phyloP scores from a whole-genome alignment of 306 rosid genomes.

The Pyrus pyrifolia region DNA sequence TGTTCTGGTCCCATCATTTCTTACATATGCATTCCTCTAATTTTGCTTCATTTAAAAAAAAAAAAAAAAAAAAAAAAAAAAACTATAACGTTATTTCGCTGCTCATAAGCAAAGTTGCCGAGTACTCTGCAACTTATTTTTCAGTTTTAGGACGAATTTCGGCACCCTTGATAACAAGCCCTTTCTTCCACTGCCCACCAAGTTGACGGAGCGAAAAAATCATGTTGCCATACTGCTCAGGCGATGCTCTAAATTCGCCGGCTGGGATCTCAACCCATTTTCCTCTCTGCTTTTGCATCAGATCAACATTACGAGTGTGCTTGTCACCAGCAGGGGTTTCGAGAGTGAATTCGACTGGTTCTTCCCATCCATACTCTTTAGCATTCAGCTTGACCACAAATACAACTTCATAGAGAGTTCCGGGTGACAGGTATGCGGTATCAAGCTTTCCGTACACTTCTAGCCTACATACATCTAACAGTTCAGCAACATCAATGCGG shows the following conservation, averaged over 20 bases:
- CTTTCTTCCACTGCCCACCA: constrained; percentile 60
- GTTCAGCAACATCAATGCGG: constrained; percentile 41
- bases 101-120: background rate
- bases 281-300: constrained; percentile 22
- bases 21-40: background rate
- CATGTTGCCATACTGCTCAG: constrained; percentile 32
- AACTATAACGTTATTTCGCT: background rate
- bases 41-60: too few species aligned
- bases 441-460: constrained; percentile 58
- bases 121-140: background rate
- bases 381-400: constrained; percentile 49
- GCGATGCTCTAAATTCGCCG: constrained; percentile 38
- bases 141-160: constrained; percentile 35
- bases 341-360: constrained; percentile 46
- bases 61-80: too few species aligned
- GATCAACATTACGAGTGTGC: constrained; percentile 27
- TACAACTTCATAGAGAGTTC: constrained; percentile 42
- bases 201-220: constrained; percentile 50
- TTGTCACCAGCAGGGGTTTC: constrained; percentile 42
- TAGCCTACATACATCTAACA: constrained; percentile 59
- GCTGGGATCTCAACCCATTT: constrained; percentile 49
- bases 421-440: constrained; percentile 45
- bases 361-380: constrained; percentile 48
- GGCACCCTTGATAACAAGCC: constrained; percentile 57
- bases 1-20: background rate